Percentiles rank a stretch among this genome's conserved stretches.
Evolutionary conservation across 2,329 filamentous ascomycete species (phyloP).

Genomic region (Alternaria arbusti): DNA sequence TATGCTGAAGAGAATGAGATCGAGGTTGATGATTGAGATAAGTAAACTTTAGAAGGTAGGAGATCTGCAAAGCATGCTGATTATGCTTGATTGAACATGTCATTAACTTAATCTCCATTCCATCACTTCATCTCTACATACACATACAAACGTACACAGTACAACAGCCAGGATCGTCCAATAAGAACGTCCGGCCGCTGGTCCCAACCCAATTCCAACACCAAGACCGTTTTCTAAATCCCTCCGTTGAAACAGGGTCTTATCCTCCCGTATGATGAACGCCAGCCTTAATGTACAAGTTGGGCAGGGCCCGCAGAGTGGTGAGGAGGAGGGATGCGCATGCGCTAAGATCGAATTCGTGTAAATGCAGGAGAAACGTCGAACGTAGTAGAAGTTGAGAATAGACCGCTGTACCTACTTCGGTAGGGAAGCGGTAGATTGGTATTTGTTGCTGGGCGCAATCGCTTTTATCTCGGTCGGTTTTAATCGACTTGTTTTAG

Average conservation of each 20-base stretch:
- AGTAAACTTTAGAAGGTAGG: no score
- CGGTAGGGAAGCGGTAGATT: not conserved
- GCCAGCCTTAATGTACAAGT: conserved; percentile 25
- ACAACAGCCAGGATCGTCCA: not conserved
- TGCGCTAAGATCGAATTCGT: conserved; percentile 17
- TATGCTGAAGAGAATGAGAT: no score
- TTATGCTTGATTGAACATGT: not conserved
- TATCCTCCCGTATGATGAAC: conserved; percentile 10
- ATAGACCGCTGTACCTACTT: no score
- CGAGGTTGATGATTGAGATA: no score
- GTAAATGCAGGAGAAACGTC: conserved; percentile 18
- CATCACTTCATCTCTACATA: conserved; percentile 11
- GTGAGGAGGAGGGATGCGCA: conserved; percentile 15
- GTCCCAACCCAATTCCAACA: conserved; percentile 2
- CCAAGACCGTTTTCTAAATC: conserved; percentile 4
- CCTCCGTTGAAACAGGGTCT: no score
- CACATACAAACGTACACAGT: conserved; percentile 3
- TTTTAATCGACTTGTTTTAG: conserved; percentile 5
- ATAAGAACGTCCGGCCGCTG: not conserved
- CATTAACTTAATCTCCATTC: conserved; percentile 8
- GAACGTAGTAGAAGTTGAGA: conserved; percentile 12
- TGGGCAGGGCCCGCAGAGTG: conserved; percentile 22
- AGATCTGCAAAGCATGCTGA: no score
- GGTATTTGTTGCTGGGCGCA: not conserved
- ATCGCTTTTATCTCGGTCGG: not conserved